phyloP scores from a whole-genome alignment of 768 basidiomycete species.

The Tylopilus balloui region DNA sequence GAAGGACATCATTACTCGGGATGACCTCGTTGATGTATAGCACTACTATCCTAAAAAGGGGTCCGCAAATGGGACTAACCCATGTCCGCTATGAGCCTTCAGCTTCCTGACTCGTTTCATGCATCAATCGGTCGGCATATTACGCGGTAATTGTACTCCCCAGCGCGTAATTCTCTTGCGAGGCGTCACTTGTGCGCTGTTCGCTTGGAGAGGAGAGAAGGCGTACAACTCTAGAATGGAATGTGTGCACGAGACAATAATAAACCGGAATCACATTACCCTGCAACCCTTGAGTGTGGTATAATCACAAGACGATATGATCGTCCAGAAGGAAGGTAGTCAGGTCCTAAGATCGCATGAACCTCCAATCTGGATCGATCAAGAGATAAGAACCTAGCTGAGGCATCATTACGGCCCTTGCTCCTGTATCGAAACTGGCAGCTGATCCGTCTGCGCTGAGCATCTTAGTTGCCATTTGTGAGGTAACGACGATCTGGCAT shows the following conservation, averaged over 20 bases:
- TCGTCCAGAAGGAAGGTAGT: constrained; percentile 41
- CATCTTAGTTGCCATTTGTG: constrained; percentile 67
- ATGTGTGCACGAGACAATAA: constrained; percentile 11
- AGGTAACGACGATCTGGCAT: constrained; percentile 51
- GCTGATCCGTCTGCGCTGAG: constrained; percentile 57
- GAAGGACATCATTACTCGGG: constrained; percentile 32
- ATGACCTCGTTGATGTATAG: constrained; percentile 21
- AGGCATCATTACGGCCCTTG: constrained; percentile 61
- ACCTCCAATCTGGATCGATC: constrained; percentile 2
- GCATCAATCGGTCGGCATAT: constrained; percentile 6
- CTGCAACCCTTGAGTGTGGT: constrained; percentile 37
- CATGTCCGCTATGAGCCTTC: constrained; percentile 25
- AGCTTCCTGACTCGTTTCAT: constrained; percentile 12
- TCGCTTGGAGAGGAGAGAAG: constrained; percentile 37
- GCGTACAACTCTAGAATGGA: constrained; percentile 34
- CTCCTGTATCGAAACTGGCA: constrained; percentile 64
- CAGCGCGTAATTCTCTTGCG: constrained; percentile 24
- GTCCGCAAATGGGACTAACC: constrained; percentile 14
- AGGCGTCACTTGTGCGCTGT: constrained; percentile 6
- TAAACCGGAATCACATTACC: constrained; percentile 33
- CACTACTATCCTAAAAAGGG: constrained; percentile 2
- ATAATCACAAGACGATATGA: constrained; percentile 42
- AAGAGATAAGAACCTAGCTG: constrained; percentile 46
- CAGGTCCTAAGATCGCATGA: constrained; percentile 24
- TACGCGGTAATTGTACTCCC: constrained; percentile 25